These are phyloP conservation scores for Phytophthora multivora DNA, from an alignment of 352 stramenopile species.

Conservation along the genomic window DNA sequence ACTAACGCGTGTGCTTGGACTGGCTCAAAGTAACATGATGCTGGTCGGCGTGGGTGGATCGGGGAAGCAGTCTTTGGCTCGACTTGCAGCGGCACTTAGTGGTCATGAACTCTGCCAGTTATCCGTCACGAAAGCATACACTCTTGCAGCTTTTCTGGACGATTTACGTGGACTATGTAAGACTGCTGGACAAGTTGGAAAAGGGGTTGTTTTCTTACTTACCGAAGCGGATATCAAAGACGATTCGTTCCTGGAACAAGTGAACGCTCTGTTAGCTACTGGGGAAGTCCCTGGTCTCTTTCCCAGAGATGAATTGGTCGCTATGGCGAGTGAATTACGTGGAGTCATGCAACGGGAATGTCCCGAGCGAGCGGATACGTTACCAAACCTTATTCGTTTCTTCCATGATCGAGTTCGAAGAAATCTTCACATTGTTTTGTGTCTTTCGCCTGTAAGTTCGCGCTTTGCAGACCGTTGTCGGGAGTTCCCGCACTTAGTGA, in stretches of 20 bases:
- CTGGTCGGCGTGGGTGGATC: constrained; percentile 91
- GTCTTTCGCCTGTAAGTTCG: constrained; percentile 85
- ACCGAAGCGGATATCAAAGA: constrained; percentile 92
- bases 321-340: constrained; percentile 85
- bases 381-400: constrained; percentile 83
- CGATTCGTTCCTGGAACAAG: constrained; percentile 88
- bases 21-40: constrained; percentile 89
- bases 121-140: constrained; percentile 89
- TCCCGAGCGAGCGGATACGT: constrained; percentile 69
- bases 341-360: constrained; percentile 68
- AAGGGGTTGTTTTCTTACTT: constrained; percentile 84
- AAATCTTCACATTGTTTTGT: constrained; percentile 89
- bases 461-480: constrained; percentile 81
- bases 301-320: constrained; percentile 86
- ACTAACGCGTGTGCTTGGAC: constrained; percentile 80
- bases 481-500: constrained; percentile 90
- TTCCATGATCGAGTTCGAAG: constrained; percentile 86
- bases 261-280: constrained; percentile 85
- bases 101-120: constrained; percentile 87
- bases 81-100: constrained; percentile 80
- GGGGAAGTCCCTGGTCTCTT: constrained; percentile 89
- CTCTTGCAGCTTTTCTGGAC: constrained; percentile 82
- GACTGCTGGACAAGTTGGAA: constrained; percentile 75
- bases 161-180: constrained; percentile 89
- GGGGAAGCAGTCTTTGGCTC: constrained; percentile 86